Evolutionary conservation across 75 land plant species (phyloP).

Genomic region (Isoetes taiwanensis): DNA sequence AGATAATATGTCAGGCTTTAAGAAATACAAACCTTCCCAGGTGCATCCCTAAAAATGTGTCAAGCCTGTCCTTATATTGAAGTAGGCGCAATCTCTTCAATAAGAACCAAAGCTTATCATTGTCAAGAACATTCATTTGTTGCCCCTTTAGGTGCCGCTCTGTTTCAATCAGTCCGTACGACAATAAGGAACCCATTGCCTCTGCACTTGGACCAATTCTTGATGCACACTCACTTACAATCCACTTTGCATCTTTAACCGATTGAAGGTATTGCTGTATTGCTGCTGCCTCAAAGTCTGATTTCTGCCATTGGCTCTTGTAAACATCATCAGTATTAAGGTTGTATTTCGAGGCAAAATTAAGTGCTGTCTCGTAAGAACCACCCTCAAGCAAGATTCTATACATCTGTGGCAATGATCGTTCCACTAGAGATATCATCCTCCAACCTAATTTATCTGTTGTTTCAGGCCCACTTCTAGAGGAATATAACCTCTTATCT

Average conservation of each 20-base stretch:
- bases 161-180: conserved; percentile 51
- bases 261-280: conserved; percentile 34
- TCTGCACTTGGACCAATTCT: conserved; percentile 61
- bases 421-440: conserved; percentile 39
- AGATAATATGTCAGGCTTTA: no score
- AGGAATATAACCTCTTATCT: not conserved
- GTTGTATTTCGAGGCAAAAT: conserved; percentile 36
- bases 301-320: conserved; percentile 64
- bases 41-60: conserved; percentile 83
- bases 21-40: conserved; percentile 64
- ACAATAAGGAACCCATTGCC: conserved; percentile 41
- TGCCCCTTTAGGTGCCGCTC: conserved; percentile 26
- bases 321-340: conserved; percentile 62
- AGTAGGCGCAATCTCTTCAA: conserved; percentile 45
- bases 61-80: conserved; percentile 73
- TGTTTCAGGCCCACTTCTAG: not conserved
- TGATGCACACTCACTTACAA: conserved; percentile 59
- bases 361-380: conserved; percentile 47
- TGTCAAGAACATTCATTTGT: conserved; percentile 8
- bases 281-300: conserved; percentile 31
- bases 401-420: conserved; percentile 51
- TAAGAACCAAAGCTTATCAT: conserved; percentile 26
- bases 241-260: conserved; percentile 54
- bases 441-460: conserved; percentile 32
- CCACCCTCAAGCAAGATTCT: conserved; percentile 26